A percentile compares a stretch with the other conserved stretches of the same genome.
phyloP scores from a whole-genome alignment of 345 rosid species.

The Eucalyptus pauciflora region DNA sequence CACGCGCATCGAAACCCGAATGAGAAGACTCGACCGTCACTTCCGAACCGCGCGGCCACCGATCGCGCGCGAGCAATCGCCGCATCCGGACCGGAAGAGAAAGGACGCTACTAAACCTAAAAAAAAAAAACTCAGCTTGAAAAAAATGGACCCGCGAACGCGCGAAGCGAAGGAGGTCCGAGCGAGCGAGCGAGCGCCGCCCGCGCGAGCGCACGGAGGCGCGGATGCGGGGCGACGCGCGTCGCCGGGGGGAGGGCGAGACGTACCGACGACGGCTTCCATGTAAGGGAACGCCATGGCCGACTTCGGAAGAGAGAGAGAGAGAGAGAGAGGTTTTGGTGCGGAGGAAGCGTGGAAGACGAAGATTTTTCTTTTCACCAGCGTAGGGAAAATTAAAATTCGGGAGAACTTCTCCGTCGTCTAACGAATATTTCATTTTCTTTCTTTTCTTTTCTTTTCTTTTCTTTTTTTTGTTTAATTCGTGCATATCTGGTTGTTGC shows the following conservation, averaged over 20 bases:
- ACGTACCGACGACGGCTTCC: constrained; percentile 81
- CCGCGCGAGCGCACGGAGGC: not conserved
- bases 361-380: not conserved
- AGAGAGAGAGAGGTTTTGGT: not conserved
- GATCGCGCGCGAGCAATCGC: not conserved
- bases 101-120: not conserved
- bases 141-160: no score
- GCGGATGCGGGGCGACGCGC: not conserved
- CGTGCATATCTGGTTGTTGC: not conserved
- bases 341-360: not conserved
- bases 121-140: not conserved
- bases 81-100: not conserved
- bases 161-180: not conserved
- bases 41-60: not conserved
- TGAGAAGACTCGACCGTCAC: not conserved
- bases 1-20: not conserved
- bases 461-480: not conserved
- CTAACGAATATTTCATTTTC: not conserved
- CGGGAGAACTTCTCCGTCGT: not conserved
- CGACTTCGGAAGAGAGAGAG: not conserved
- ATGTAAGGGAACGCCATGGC: constrained; percentile 82
- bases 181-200: not conserved
- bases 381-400: not conserved
- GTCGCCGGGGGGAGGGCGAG: not conserved
- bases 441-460: rapidly evolving